Evolutionary conservation across 306 rosid genomes (phyloP).

Genomic region (Ochetophila trinervis): DNA sequence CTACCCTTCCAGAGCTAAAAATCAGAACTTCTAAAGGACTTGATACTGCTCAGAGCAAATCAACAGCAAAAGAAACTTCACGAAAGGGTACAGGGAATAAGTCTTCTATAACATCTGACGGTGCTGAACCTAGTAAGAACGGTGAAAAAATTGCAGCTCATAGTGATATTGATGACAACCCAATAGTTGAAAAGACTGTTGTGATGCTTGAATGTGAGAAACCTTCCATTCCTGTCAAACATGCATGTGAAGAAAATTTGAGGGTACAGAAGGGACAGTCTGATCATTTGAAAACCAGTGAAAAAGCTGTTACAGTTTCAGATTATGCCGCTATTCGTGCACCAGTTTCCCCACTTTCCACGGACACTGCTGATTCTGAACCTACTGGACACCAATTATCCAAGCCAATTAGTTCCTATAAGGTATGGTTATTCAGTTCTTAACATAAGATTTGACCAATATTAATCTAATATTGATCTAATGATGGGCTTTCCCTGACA

Average conservation of each 20-base stretch:
- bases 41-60: constrained; percentile 38
- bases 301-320: constrained; percentile 39
- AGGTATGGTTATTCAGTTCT: constrained; percentile 50
- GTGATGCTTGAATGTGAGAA: constrained; percentile 73
- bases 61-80: constrained; percentile 42
- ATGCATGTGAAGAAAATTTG: constrained; percentile 32
- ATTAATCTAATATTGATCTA: constrained; percentile 7
- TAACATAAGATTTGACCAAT: constrained; percentile 4
- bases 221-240: constrained; percentile 35
- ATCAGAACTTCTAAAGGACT: constrained; percentile 66
- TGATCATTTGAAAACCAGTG: constrained; percentile 29
- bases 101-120: constrained; percentile 41
- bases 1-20: constrained; percentile 91
- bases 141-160: constrained; percentile 35
- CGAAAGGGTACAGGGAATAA: constrained; percentile 43
- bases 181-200: constrained; percentile 77
- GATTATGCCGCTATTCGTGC: constrained; percentile 45
- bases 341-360: constrained; percentile 43
- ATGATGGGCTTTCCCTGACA: background rate
- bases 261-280: constrained; percentile 23
- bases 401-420: constrained; percentile 34
- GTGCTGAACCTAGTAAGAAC: constrained; percentile 41
- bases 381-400: constrained; percentile 38
- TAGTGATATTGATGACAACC: constrained; percentile 59
- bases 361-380: constrained; percentile 39